phyloP scores from a whole-genome alignment of 1,139 yeast genomes.

The Zhuliangozyma parablackwelliae region DNA sequence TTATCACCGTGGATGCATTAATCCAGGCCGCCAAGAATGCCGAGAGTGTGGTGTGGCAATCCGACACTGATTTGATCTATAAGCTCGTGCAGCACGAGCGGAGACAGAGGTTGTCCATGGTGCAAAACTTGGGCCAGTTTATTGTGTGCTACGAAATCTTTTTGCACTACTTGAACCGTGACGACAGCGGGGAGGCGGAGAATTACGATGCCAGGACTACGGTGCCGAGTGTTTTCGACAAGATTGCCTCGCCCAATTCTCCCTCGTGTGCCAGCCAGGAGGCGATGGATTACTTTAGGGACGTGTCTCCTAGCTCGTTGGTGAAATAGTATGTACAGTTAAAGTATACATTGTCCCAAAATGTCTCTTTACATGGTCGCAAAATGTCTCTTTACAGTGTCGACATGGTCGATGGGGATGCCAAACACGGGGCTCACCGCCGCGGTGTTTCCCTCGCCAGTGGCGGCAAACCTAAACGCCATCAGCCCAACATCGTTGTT shows the following conservation, averaged over 20 bases:
- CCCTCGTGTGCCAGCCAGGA: no score
- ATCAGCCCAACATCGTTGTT: slow-evolving; percentile 13
- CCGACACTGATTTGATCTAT: slow-evolving; percentile 47
- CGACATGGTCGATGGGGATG: slow-evolving; percentile 31
- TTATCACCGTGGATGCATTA: slow-evolving; percentile 47
- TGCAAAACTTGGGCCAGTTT: slow-evolving; percentile 43
- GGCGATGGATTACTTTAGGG: no score
- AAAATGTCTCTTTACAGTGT: neutral
- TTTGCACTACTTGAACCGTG: slow-evolving; percentile 21
- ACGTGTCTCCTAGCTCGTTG: no score
- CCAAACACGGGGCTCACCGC: slow-evolving; percentile 65
- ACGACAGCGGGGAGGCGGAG: no score
- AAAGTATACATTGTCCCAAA: no score
- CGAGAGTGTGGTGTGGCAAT: slow-evolving; percentile 2
- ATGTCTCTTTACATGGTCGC: no score
- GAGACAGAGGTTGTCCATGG: slow-evolving; percentile 43
- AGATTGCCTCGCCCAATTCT: no score
- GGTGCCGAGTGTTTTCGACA: no score
- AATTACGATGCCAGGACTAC: no score
- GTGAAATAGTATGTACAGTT: no score
- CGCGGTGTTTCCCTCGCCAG: slow-evolving; percentile 10
- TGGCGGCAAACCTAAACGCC: slow-evolving; percentile 26
- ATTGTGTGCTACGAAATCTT: slow-evolving; percentile 41
- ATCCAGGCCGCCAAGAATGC: slow-evolving; percentile 15
- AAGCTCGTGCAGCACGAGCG: slow-evolving; percentile 38